These are phyloP conservation scores for Corylus americana DNA, from an alignment of 306 rosid species.

Conservation along the genomic window DNA sequence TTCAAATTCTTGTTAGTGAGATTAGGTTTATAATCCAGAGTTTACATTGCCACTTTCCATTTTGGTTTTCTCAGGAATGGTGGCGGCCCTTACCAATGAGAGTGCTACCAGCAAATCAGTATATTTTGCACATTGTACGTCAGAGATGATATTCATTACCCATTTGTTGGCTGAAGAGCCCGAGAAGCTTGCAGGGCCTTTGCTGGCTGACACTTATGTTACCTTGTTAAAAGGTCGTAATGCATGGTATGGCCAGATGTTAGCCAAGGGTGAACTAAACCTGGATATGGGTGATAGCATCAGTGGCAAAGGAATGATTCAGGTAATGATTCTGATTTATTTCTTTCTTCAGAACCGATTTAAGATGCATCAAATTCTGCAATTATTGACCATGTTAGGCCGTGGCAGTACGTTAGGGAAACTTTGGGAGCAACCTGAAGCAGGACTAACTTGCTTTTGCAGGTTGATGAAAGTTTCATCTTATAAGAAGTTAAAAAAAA, in stretches of 20 bases:
- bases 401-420: not conserved
- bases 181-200: constrained; percentile 93
- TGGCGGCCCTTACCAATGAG: constrained; percentile 91
- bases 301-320: constrained; percentile 95
- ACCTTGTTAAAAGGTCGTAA: constrained; percentile 88
- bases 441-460: not conserved
- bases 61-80: constrained; percentile 64
- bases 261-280: constrained; percentile 85
- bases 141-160: constrained; percentile 91
- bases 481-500: not conserved
- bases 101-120: constrained; percentile 96
- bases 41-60: not conserved
- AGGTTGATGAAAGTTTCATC: not conserved
- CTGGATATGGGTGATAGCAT: constrained; percentile 92
- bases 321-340: constrained; percentile 49
- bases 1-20: constrained; percentile 1
- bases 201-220: constrained; percentile 86
- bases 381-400: constrained; percentile 13
- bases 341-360: not conserved
- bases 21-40: constrained; percentile 15
- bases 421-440: not conserved
- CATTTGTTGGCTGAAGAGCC: constrained; percentile 79
- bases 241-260: constrained; percentile 78
- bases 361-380: constrained; percentile 3
- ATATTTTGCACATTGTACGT: constrained; percentile 90